Evolutionary conservation across 1,139 yeast genomes (phyloP).

Genomic region (Scheffersomyces titani): DNA sequence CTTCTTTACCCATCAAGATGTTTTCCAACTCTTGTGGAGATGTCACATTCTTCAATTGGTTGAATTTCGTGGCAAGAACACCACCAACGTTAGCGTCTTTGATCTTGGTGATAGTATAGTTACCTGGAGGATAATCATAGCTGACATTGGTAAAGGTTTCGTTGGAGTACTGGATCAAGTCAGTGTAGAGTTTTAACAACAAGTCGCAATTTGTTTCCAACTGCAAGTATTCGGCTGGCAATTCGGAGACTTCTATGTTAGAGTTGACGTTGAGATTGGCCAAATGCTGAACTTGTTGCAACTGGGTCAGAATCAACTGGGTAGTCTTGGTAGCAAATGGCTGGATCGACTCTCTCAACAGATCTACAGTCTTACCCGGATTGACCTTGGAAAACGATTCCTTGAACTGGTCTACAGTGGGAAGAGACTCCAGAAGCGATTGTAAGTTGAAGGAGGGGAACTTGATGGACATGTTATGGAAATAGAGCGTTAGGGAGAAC

Average conservation of each 20-base stretch:
- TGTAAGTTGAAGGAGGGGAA: slow-evolving; percentile 51
- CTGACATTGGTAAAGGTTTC: slow-evolving; percentile 66
- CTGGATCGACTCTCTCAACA: slow-evolving; percentile 41
- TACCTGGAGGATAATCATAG: slow-evolving; percentile 75
- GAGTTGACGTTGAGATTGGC: slow-evolving; percentile 27
- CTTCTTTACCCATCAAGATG: slow-evolving; percentile 35
- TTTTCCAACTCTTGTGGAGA: slow-evolving; percentile 67
- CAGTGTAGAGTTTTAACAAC: slow-evolving; percentile 59
- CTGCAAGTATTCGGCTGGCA: slow-evolving; percentile 70
- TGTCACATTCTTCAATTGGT: slow-evolving; percentile 59
- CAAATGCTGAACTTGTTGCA: slow-evolving; percentile 47
- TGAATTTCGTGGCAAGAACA: slow-evolving; percentile 53
- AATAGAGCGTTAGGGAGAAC: neutral
- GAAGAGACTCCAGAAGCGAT: slow-evolving; percentile 47
- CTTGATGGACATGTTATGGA: slow-evolving; percentile 46
- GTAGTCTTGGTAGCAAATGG: slow-evolving; percentile 46
- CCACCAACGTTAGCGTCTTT: slow-evolving; percentile 66
- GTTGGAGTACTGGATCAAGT: slow-evolving; percentile 55
- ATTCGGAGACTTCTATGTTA: slow-evolving; percentile 53
- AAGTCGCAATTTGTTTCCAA: slow-evolving; percentile 69
- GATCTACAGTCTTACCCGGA: slow-evolving; percentile 43
- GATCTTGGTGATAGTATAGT: slow-evolving; percentile 43
- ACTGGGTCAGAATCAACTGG: slow-evolving; percentile 38
- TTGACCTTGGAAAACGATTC: slow-evolving; percentile 42
- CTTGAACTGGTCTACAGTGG: slow-evolving; percentile 41